Percentiles rank a stretch among this genome's conserved stretches.
Evolutionary conservation across 768 basidiomycete genomes (phyloP).

Genomic region (Punctularia strigosozonata): DNA sequence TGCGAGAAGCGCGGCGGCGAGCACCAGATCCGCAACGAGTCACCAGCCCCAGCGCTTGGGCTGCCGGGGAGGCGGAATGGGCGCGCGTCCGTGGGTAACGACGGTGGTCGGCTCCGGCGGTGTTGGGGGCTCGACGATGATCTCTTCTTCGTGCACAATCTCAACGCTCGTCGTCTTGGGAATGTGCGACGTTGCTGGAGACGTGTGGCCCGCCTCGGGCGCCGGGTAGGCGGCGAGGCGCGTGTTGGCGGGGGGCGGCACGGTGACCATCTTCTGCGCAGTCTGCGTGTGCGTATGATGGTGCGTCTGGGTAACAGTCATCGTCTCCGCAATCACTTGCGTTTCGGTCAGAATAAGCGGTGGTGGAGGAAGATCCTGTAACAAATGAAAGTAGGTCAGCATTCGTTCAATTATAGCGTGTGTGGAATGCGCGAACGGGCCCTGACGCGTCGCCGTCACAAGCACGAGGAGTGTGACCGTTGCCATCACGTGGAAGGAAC

Average conservation of each 20-base stretch:
- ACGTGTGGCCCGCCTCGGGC: conserved; percentile 49
- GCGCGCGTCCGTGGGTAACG: neutral
- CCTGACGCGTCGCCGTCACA: conserved; percentile 16
- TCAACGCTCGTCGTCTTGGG: conserved; percentile 69
- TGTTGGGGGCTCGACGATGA: neutral
- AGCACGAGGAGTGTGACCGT: neutral
- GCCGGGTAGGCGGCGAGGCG: conserved; percentile 64
- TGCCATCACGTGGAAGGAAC: too few relatives aligned
- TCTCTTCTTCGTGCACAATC: conserved; percentile 47
- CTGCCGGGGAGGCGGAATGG: neutral
- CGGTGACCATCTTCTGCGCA: conserved; percentile 36
- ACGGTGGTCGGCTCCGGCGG: neutral
- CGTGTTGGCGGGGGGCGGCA: conserved; percentile 70
- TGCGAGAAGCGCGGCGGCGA: too few relatives aligned
- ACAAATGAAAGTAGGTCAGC: conserved; percentile 3
- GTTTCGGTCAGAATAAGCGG: conserved; percentile 38
- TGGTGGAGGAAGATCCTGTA: conserved; percentile 4
- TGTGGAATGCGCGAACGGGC: conserved; percentile 4
- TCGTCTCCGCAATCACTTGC: conserved; percentile 38
- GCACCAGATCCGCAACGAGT: too few relatives aligned
- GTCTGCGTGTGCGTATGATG: conserved; percentile 21
- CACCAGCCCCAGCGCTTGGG: conserved; percentile 1
- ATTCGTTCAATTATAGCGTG: conserved; percentile 4
- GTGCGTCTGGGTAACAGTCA: conserved; percentile 39
- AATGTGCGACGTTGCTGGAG: conserved; percentile 40